Evolutionary conservation across 805 yeast species (phyloP).

Genomic region (Starmerella apicola): DNA sequence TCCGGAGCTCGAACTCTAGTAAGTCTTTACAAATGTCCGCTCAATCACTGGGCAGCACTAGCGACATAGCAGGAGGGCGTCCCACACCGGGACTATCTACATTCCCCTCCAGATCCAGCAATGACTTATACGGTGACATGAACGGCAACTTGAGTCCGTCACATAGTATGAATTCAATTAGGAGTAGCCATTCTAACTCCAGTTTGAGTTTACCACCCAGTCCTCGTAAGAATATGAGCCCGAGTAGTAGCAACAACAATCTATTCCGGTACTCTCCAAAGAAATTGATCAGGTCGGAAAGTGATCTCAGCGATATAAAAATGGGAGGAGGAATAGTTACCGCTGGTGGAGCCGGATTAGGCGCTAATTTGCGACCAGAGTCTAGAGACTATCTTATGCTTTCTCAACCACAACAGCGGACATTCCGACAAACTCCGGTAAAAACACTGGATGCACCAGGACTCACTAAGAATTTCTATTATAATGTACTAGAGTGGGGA

Average conservation of each 20-base stretch:
- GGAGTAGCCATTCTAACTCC: not conserved
- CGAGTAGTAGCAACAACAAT: slow-evolving; percentile 38
- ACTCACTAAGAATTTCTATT: slow-evolving; percentile 82
- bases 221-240: slow-evolving; percentile 16
- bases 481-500: slow-evolving; percentile 93
- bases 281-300: slow-evolving; percentile 10
- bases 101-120: not conserved
- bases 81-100: not conserved
- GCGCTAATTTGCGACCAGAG: slow-evolving; percentile 53
- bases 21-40: not conserved
- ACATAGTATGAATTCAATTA: not conserved
- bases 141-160: not conserved
- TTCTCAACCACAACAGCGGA: slow-evolving; percentile 68
- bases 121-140: not conserved
- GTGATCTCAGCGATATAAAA: slow-evolving; percentile 16
- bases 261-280: slow-evolving; percentile 23
- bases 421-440: slow-evolving; percentile 76
- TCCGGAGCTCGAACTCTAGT: not conserved
- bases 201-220: slow-evolving; percentile 18
- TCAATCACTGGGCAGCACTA: not conserved
- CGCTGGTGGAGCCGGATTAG: slow-evolving; percentile 69
- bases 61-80: not conserved
- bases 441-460: slow-evolving; percentile 94
- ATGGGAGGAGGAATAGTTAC: slow-evolving; percentile 9
- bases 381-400: slow-evolving; percentile 66